Conservation (phyloP, 148 eudicot species). For the Camellia japonica region DNA sequence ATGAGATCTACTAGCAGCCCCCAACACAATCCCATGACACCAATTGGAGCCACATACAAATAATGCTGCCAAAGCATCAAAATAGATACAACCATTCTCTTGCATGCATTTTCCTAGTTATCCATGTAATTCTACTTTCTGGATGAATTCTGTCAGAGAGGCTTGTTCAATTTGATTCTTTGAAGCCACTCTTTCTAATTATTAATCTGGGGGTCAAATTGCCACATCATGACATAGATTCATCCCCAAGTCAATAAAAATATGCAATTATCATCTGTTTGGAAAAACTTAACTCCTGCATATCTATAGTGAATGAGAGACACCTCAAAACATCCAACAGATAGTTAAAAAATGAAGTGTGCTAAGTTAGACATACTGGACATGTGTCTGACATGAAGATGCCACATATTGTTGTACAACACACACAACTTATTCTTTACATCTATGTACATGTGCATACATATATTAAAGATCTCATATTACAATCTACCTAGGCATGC, state of each 20-base stretch:
- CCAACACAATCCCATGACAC: neutral
- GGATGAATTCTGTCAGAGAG: neutral
- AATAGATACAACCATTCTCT: neutral
- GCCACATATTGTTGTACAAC: too few species aligned
- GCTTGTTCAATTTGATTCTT: neutral
- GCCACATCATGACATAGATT: neutral
- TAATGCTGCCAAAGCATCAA: neutral
- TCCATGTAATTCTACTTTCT: constrained; percentile 10
- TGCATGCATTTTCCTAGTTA: neutral
- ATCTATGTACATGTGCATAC: too few species aligned
- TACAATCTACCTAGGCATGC: too few species aligned
- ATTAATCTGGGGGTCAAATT: neutral
- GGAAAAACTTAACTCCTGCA: neutral
- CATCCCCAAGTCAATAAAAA: neutral
- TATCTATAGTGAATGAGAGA: neutral
- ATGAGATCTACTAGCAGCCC: neutral
- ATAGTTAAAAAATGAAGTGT: neutral
- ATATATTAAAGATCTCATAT: too few species aligned
- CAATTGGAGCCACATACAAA: neutral
- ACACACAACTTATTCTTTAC: too few species aligned
- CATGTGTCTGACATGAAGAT: too few species aligned
- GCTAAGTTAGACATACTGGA: neutral
- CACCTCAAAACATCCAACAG: neutral
- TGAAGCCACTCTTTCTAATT: neutral
- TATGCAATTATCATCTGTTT: neutral